phyloP scores from a whole-genome alignment of 1,139 yeast species.

The Geotrichum citri-aurantii region DNA sequence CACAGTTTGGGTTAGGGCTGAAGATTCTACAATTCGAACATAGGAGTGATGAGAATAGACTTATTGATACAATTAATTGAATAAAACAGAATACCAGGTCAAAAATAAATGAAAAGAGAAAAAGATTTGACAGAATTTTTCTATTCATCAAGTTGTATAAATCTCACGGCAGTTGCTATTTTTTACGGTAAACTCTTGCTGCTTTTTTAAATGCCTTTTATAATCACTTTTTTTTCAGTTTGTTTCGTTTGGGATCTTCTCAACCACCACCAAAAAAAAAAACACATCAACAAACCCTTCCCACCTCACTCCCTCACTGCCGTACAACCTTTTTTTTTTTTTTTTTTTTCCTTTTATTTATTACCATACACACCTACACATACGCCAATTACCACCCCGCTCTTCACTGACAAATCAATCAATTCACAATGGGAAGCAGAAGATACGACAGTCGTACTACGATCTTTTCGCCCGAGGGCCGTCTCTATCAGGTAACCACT shows the following conservation, averaged over 20 bases:
- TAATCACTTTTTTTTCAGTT: not conserved
- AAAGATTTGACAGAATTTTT: too few relatives aligned
- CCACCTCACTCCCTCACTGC: not conserved
- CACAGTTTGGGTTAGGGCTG: not conserved
- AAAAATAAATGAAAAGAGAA: too few relatives aligned
- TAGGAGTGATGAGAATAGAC: too few relatives aligned
- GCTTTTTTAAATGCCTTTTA: too few relatives aligned
- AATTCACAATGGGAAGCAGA: slow-evolving; percentile 51
- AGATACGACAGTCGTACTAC: slow-evolving; percentile 97
- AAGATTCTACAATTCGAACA: not conserved
- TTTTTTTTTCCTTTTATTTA: not conserved
- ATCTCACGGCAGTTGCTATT: too few relatives aligned
- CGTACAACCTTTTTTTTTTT: not conserved
- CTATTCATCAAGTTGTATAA: too few relatives aligned
- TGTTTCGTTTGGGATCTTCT: not conserved
- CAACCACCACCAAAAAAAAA: not conserved
- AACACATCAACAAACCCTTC: not conserved
- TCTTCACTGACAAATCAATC: not conserved
- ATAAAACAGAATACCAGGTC: too few relatives aligned
- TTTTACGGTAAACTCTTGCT: too few relatives aligned
- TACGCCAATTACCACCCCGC: not conserved
- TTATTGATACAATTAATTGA: too few relatives aligned
- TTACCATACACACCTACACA: not conserved
- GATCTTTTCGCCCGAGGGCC: slow-evolving; percentile 96
- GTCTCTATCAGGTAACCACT: slow-evolving; percentile 69